Conservation (phyloP, 2,329 filamentous ascomycete species). For the Fusarium decemcellulare region DNA sequence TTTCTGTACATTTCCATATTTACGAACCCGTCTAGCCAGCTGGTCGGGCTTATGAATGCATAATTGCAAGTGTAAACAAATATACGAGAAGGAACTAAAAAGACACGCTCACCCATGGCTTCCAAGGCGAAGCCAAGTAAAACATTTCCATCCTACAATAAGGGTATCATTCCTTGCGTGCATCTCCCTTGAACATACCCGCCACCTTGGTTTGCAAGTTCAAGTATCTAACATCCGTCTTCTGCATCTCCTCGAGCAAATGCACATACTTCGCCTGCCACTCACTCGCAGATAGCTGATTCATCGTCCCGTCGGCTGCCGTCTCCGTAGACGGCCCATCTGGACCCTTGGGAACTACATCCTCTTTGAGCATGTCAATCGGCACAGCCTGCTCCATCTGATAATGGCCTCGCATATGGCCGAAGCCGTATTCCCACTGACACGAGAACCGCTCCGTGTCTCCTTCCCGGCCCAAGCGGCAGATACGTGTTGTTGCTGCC, state of each 20-base stretch:
- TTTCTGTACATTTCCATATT: not conserved
- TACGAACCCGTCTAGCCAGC: constrained; percentile 1
- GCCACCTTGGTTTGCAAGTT: constrained; percentile 61
- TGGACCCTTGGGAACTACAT: constrained; percentile 41
- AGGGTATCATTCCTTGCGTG: constrained; percentile 39
- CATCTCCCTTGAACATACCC: constrained; percentile 49
- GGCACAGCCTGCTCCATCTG: constrained; percentile 65
- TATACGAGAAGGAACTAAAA: constrained; percentile 11
- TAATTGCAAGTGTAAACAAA: constrained; percentile 3
- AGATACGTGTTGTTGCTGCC: constrained; percentile 56
- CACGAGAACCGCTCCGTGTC: constrained; percentile 64
- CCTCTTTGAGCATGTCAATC: constrained; percentile 57
- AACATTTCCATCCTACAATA: constrained; percentile 7
- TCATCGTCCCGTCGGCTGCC: constrained; percentile 19
- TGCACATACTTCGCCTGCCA: constrained; percentile 70
- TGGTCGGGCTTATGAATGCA: not conserved
- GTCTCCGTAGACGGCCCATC: constrained; percentile 34
- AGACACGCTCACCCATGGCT: constrained; percentile 9
- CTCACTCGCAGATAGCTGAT: constrained; percentile 52
- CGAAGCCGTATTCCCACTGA: constrained; percentile 70
- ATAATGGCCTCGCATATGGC: constrained; percentile 66
- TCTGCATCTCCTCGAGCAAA: constrained; percentile 71
- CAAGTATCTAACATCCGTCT: constrained; percentile 67
- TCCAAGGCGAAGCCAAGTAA: not conserved
- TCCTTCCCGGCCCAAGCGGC: constrained; percentile 59